phyloP scores from a whole-genome alignment of 1,284 basidiomycete species.

The Hortiboletus rubellus region DNA sequence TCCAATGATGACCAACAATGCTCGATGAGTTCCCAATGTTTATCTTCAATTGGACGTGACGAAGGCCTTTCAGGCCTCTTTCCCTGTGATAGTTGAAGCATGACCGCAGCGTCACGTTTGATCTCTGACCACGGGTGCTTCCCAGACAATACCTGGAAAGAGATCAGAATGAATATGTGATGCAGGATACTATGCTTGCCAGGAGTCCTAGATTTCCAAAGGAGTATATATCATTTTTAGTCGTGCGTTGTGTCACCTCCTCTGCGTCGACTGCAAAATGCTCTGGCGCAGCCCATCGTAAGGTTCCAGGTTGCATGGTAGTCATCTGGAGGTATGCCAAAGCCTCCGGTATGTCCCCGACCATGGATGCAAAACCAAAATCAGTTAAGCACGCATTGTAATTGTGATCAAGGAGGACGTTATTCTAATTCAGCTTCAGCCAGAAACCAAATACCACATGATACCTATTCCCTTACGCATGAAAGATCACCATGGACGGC shows the following conservation, averaged over 20 bases:
- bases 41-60: not conserved
- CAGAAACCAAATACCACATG: not conserved
- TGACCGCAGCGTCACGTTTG: not conserved
- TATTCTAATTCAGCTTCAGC: conserved; percentile 1
- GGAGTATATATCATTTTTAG: conserved; percentile 7
- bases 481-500: conserved; percentile 4
- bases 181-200: not conserved
- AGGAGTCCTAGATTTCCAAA: not conserved
- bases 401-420: not conserved
- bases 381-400: not conserved
- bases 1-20: conserved; percentile 2
- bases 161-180: not conserved
- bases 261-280: not conserved
- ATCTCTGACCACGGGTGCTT: conserved; percentile 1
- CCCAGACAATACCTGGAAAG: conserved; percentile 4
- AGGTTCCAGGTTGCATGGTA: not conserved
- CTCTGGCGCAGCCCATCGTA: conserved; percentile 4
- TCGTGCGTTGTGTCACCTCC: not conserved
- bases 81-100: not conserved
- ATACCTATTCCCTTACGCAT: not conserved
- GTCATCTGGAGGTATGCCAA: not conserved
- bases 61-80: not conserved
- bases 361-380: not conserved
- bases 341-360: not conserved
- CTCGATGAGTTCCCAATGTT: not conserved